Evolutionary conservation across 106 monocot species (phyloP).

Genomic region (Vanilla planifolia): DNA sequence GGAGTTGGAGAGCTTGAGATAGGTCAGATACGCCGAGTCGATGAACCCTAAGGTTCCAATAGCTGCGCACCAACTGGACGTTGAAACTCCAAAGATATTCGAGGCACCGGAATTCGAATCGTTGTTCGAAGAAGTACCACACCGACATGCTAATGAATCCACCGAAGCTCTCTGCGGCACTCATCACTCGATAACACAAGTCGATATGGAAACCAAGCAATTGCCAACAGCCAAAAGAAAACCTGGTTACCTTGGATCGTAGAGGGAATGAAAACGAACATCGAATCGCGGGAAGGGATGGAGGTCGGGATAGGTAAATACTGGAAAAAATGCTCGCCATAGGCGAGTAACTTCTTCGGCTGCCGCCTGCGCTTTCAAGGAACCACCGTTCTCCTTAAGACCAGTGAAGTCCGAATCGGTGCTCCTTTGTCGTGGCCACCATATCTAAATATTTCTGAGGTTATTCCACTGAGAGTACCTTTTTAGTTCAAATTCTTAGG

Average conservation of each 20-base stretch:
- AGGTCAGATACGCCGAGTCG: slow-evolving; percentile 80
- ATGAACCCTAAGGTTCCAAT: slow-evolving; percentile 68
- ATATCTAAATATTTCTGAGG: too few relatives aligned
- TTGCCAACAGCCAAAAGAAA: slow-evolving; percentile 9
- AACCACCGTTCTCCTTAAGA: background rate
- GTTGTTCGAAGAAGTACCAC: slow-evolving; percentile 18
- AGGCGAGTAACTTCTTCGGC: slow-evolving; percentile 1
- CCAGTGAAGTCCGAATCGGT: too few relatives aligned
- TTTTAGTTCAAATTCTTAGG: too few relatives aligned
- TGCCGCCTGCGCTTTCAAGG: background rate
- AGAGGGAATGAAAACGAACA: background rate
- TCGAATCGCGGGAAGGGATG: background rate
- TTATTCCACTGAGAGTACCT: too few relatives aligned
- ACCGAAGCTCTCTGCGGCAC: background rate
- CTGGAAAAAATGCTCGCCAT: slow-evolving; percentile 20
- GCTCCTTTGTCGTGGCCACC: too few relatives aligned
- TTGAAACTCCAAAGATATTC: slow-evolving; percentile 26
- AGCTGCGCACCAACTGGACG: slow-evolving; percentile 55
- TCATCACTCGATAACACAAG: background rate
- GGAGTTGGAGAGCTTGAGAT: slow-evolving; percentile 53
- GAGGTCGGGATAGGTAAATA: slow-evolving; percentile 13
- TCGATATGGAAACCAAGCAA: background rate
- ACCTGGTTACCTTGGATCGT: slow-evolving; percentile 10
- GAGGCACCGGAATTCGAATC: background rate
- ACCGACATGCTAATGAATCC: slow-evolving; percentile 16